Evolutionary conservation across 129 eudicot genomes (phyloP).

Genomic region (Lactuca sativa): DNA sequence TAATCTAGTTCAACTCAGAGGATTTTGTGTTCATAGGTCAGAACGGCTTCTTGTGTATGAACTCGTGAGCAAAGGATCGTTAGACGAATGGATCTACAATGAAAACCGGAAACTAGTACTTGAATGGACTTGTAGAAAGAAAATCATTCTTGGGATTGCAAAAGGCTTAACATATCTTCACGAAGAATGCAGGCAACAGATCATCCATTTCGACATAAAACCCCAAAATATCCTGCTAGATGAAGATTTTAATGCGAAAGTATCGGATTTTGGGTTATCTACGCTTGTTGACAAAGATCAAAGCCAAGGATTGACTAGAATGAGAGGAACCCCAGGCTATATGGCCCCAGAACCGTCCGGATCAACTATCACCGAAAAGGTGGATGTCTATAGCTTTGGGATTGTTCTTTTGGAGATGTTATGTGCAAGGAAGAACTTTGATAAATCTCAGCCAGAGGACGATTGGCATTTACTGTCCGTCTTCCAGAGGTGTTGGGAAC

Average conservation of each 20-base stretch:
- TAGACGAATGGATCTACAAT: slow-evolving; percentile 36
- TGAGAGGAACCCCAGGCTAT: slow-evolving; percentile 43
- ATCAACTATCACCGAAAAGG: slow-evolving; percentile 29
- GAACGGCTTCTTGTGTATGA: slow-evolving; percentile 30
- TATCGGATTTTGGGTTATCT: slow-evolving; percentile 43
- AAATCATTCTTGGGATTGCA: slow-evolving; percentile 28
- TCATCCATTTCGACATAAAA: slow-evolving; percentile 42
- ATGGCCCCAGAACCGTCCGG: slow-evolving; percentile 35
- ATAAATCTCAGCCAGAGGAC: slow-evolving; percentile 23
- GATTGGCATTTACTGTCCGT: slow-evolving; percentile 27
- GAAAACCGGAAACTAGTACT: slow-evolving; percentile 7
- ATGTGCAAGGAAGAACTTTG: slow-evolving; percentile 34
- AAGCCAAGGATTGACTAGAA: slow-evolving; percentile 27
- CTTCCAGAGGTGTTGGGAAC: slow-evolving; percentile 25
- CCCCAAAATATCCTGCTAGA: slow-evolving; percentile 42
- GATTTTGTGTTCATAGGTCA: slow-evolving; percentile 35
- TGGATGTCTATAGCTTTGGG: slow-evolving; percentile 38
- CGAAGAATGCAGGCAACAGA: slow-evolving; percentile 41
- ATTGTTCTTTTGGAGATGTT: slow-evolving; percentile 37
- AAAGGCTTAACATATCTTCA: slow-evolving; percentile 40
- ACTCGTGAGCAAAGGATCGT: slow-evolving; percentile 30
- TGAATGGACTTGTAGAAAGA: slow-evolving; percentile 29
- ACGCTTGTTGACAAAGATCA: slow-evolving; percentile 31
- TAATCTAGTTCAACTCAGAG: slow-evolving; percentile 36
- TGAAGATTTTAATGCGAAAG: slow-evolving; percentile 31